phyloP scores from a whole-genome alignment of 2,329 filamentous ascomycete species.

The Colletotrichum sp. region DNA sequence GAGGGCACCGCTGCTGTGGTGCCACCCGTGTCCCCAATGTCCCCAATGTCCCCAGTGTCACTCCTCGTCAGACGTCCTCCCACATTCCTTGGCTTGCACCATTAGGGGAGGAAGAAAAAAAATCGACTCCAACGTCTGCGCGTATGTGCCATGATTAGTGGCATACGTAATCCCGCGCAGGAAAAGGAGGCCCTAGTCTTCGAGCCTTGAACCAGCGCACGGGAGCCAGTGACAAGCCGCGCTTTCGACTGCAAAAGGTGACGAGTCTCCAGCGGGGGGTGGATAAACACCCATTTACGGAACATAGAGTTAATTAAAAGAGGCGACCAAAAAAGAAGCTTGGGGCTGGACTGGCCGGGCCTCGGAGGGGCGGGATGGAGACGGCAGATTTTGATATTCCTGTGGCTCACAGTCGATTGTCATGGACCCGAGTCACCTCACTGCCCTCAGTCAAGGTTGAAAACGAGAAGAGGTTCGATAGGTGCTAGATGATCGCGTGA shows the following conservation, averaged over 20 bases:
- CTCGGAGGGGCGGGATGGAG: neutral
- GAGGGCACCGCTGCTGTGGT: neutral
- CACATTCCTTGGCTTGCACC: neutral
- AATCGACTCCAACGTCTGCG: neutral
- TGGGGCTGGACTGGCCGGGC: neutral
- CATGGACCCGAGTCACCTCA: neutral
- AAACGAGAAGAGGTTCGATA: neutral
- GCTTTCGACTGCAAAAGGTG: neutral
- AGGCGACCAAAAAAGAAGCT: neutral
- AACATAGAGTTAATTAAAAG: neutral
- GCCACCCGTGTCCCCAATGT: neutral
- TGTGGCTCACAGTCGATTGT: neutral
- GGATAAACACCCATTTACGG: neutral
- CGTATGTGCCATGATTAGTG: neutral
- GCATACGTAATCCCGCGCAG: slow-evolving; percentile 17
- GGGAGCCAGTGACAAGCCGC: slow-evolving; percentile 3
- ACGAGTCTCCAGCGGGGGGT: neutral
- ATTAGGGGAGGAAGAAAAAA: neutral
- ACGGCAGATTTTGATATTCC: slow-evolving; percentile 2
- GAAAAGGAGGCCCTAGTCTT: neutral
- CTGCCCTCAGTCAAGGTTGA: neutral
- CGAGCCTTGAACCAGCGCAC: neutral
- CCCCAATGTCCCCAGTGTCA: neutral
- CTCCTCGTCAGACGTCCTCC: neutral
- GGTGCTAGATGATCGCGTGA: neutral